Evolutionary conservation across 495 filamentous ascomycete genomes (phyloP), one percentile per base, ranked within the genome.

Genomic region (Aspergillus bertholletiae): DNA sequence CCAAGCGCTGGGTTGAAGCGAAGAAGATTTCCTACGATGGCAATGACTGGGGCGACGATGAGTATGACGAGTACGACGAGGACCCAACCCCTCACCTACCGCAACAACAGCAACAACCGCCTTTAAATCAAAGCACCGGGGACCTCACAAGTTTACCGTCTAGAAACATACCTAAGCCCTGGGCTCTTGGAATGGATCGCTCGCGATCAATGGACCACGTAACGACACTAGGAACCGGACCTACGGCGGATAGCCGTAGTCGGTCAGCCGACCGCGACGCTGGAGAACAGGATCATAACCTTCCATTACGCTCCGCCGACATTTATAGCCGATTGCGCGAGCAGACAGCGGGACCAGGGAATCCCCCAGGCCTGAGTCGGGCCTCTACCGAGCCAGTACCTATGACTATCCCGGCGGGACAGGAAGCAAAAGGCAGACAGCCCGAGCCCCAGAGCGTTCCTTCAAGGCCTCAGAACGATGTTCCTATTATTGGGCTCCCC

Each of bases 1-100:
- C 94, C 17, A 91, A 85, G 72, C 91, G 91, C 75, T 98, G 94
- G 94, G 87, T 92, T 11, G 86, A 96, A 61, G 94, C 94, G 21
- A 95, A 93, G 67, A 78, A 84, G 34, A 83, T 85, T 54, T 87
- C 86, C 54, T 98, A 98, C 62, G 94, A 92, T 62, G 94, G 92
- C 55, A 91, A 90, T 59, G 93, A 96, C 62, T 97, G 94, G 89
- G 94, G 91, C 39, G 88, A 87, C 45, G 88, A 90, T 30, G 88
- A 93, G 41, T 84, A 88, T 35, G 87, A 91, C 54, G 89, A 92
- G 46, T 84, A 89, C 26, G 77, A 84, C 49, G 70, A 74, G 30
- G 68, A 74, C 23, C 47, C 47, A 7, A 55, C 69, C 22, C 69
- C 75, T 9, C 75, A 82, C 13, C 70, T 75, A 18, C 74, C 76